Base-by-base conservation (phyloP, 164 flowering plant genomes). In the Litsea cubeba region DNA sequence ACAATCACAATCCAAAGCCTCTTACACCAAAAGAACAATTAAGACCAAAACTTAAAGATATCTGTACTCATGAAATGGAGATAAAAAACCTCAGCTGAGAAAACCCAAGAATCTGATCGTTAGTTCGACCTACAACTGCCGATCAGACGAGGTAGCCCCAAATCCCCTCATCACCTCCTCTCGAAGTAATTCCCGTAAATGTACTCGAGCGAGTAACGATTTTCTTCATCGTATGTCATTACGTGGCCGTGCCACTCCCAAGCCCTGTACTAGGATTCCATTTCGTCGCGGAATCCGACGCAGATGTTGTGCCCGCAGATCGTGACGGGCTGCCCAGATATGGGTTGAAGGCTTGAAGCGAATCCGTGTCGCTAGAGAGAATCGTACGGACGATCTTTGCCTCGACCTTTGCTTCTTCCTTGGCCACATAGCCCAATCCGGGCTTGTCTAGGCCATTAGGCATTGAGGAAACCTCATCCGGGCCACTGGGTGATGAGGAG, bases 231-330 rank as follows among this genome's bases (percentile, higher is more conserved):
- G 71, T 86, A 91, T 73, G 91, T 69, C 98, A 93, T 90, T 1
- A 95, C 83, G 76, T 93, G 99, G 12, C 99, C 98, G 65, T 95
- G 98, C 99, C 99, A 95, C 82, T 93, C 99, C 99, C 99, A 95
- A 0, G 90, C 97, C 70, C 99, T 85, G 57, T 93, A 93, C 71
- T 90, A 95, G 46, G 91, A 86, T 0, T 78, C 93, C 5, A 50
- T 69, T 20, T 93, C 95, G 63, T 87, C 86, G n/a, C 88, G 98
- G 75, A 80, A 89, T 40, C 93, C 93, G 62, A 95, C 89, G 62
- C 98, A 95, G 15, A 95, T 81, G 74, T 95, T 87, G 76, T 92
- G 95, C 2, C 93, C 97, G 2, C 92, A 88, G 30, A 95, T 74
- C 26, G 95, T 72, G 7, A 95, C 93, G 3, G 98, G 94, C 77